Base-by-base conservation (phyloP, 129 eudicot species). In the Tagetes erecta region DNA sequence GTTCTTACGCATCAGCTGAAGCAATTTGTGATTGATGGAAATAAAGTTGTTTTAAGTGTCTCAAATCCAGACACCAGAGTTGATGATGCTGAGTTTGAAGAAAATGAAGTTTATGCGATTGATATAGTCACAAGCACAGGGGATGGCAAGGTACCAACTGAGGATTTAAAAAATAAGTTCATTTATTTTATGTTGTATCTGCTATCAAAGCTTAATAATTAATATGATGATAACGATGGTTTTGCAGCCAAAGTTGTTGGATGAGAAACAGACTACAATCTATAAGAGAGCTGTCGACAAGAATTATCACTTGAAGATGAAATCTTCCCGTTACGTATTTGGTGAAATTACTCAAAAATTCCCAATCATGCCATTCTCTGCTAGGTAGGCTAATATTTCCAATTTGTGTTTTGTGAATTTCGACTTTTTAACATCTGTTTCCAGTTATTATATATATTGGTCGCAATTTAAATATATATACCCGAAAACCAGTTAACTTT, bases 341-440 rank as follows among this genome's bases (percentile, higher is more conserved):
- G 91, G 99, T 53, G 99, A 95, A 73, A 95, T 95, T 9, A 91
- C 71, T 74, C 97, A 91, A 81, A 95, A 91, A 33, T 95, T 91
- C 67, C 99, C 99, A 10, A 95, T 95, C 73, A 95, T 95, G 99
- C 97, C 97, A 27, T 95, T 95, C 47, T 84, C 97, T 45, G 97
- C 99, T 47, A 86, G 99, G 99, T 94, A 35, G 37, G 71, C n/a
- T 35, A 13, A 3, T n/a, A 34, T 11, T 6, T 64, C 3, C 27
- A 2, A 30, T 5, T 12, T 52, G 2, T 39, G 27, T 1, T 27
- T n/a, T 50, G 34, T 63, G 27, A 13, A 13, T 6, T 13, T n/a
- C 27, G 27, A 20, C 27, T 20, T 20, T 20, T 20, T 20, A 20
- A 20, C 27, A 20, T 20, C 27, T 20, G 27, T 20, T 20, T 20